A percentile compares a stretch with the other conserved stretches of the same genome.
phyloP scores from a whole-genome alignment of 176 grass and related monocot species.

The Calamus simplicifolius region DNA sequence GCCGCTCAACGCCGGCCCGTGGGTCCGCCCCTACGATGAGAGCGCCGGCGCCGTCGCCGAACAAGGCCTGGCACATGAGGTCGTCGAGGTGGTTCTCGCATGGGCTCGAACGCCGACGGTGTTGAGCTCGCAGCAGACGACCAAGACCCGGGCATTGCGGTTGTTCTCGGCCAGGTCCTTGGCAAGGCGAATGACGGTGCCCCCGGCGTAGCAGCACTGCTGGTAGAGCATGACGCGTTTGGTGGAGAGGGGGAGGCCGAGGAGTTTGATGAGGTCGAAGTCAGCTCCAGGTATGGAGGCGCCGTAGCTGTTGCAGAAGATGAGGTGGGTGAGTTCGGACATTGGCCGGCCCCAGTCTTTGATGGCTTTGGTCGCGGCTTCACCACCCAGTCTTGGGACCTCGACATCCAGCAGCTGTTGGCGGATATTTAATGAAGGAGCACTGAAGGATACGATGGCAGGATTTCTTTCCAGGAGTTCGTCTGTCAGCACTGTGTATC shows the following conservation, averaged over 20 bases:
- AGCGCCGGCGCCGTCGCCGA: no score
- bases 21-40: no score
- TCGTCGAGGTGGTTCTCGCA: no score
- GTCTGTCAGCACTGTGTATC: no score
- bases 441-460: no score
- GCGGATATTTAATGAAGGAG: no score
- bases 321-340: constrained; percentile 67
- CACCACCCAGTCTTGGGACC: constrained; percentile 69
- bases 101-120: no score
- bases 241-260: constrained; percentile 56
- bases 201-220: constrained; percentile 88
- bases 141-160: constrained; percentile 62
- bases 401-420: constrained; percentile 18
- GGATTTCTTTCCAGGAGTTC: no score
- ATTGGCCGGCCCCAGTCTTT: constrained; percentile 88
- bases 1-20: no score
- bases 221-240: constrained; percentile 98
- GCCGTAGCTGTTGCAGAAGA: constrained; percentile 88
- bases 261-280: constrained; percentile 80
- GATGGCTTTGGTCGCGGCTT: constrained; percentile 74
- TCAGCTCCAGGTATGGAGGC: constrained; percentile 92
- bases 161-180: constrained; percentile 98
- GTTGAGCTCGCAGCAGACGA: constrained; percentile 84
- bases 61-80: no score
- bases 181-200: constrained; percentile 80